A percentile compares a stretch with the other conserved stretches of the same genome.
Conservation (phyloP, 2,329 filamentous ascomycete species). For the Calonectria fujianensis region DNA sequence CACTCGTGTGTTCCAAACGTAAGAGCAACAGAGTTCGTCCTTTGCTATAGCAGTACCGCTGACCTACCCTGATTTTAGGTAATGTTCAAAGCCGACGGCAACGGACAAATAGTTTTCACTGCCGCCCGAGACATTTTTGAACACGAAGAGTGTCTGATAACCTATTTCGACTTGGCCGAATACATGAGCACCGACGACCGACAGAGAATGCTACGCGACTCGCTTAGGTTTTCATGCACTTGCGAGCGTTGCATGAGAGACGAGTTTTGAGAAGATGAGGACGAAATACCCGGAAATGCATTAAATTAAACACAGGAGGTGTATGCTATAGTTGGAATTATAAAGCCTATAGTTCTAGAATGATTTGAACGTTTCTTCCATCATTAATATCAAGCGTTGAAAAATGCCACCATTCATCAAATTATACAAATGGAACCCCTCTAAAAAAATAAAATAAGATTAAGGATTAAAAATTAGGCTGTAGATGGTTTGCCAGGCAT, state of each 20-base stretch:
- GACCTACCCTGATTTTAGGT: neutral
- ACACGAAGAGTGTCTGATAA: constrained; percentile 5
- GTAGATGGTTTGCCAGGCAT: neutral
- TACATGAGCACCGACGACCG: constrained; percentile 3
- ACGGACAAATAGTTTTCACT: constrained; percentile 6
- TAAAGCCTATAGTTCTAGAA: neutral
- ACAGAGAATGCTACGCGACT: neutral
- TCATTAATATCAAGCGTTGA: neutral
- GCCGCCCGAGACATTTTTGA: neutral
- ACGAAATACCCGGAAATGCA: too few species aligned
- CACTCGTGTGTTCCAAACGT: constrained; percentile 10
- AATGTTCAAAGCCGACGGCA: constrained; percentile 9
- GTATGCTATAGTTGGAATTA: neutral
- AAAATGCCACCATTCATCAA: neutral
- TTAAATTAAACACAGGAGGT: neutral
- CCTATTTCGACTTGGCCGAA: constrained; percentile 21
- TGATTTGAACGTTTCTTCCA: neutral
- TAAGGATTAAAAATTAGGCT: neutral
- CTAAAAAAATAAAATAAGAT: neutral
- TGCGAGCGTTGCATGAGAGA: constrained; percentile 11
- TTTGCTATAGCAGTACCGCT: neutral
- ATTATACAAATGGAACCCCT: rapidly evolving
- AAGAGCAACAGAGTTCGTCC: neutral
- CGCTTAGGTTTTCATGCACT: constrained; percentile 2
- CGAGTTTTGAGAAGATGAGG: neutral